Conservation (phyloP, 1,284 basidiomycete genomes). For the Tilletia walkeri region DNA sequence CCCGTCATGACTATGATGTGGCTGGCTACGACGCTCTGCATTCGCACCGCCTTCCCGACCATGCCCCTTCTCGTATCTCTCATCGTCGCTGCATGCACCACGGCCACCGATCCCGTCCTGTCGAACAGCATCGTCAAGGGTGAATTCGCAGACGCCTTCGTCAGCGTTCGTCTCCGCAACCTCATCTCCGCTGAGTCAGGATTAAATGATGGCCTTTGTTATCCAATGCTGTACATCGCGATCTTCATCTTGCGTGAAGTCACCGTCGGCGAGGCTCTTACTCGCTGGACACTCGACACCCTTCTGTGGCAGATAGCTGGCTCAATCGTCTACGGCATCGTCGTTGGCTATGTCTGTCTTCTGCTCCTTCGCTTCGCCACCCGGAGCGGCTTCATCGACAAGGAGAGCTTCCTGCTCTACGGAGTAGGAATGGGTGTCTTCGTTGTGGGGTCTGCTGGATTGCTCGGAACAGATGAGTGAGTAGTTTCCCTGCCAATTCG, state of each 20-base stretch:
- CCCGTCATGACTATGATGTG: slow-evolving; percentile 47
- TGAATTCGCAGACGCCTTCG: slow-evolving; percentile 44
- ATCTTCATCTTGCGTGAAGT: slow-evolving; percentile 35
- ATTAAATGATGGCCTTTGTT: slow-evolving; percentile 45
- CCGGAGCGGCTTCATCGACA: slow-evolving; percentile 42
- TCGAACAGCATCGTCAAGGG: slow-evolving; percentile 48
- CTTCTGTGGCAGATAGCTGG: slow-evolving; percentile 37
- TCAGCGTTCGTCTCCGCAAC: slow-evolving; percentile 42
- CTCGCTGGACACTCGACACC: slow-evolving; percentile 34
- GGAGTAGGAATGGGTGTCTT: slow-evolving; percentile 42
- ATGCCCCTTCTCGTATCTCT: slow-evolving; percentile 39
- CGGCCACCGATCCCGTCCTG: slow-evolving; percentile 45
- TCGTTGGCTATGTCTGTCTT: slow-evolving; percentile 38
- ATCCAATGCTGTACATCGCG: slow-evolving; percentile 45
- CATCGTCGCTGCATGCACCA: slow-evolving; percentile 36
- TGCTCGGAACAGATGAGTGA: slow-evolving; percentile 37
- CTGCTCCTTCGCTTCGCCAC: slow-evolving; percentile 38
- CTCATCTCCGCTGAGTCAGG: slow-evolving; percentile 48
- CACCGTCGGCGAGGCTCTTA: slow-evolving; percentile 31
- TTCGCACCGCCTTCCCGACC: slow-evolving; percentile 33
- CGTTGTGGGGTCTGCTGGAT: slow-evolving; percentile 41
- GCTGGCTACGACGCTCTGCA: slow-evolving; percentile 37
- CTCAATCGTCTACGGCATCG: slow-evolving; percentile 31
- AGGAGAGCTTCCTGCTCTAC: slow-evolving; percentile 44
- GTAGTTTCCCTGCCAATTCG: neutral